A percentile compares a stretch with the other conserved stretches of the same genome.
These are phyloP conservation scores for Xylaria nigripes DNA, from an alignment of 495 filamentous ascomycete genomes.

Conservation along the genomic window DNA sequence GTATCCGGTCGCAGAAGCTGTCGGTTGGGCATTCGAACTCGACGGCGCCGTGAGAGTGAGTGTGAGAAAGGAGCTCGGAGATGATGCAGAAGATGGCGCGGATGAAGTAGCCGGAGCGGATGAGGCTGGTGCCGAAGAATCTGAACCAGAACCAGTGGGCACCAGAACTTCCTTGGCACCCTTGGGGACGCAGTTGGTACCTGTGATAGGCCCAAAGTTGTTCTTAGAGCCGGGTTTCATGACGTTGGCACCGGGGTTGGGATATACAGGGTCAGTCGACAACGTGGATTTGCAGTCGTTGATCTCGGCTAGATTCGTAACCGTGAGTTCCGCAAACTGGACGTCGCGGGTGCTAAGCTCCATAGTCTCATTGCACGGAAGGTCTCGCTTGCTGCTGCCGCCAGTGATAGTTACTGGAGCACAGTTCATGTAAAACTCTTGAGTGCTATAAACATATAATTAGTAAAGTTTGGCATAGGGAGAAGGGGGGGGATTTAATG, in stretches of 20 bases:
- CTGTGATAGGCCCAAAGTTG: conserved; percentile 12
- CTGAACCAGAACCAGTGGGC: conserved; percentile 12
- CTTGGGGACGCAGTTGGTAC: conserved; percentile 18
- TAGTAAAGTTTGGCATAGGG: not conserved
- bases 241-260: conserved; percentile 50
- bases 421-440: conserved; percentile 89
- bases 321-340: conserved; percentile 64
- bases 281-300: conserved; percentile 46
- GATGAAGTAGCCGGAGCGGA: not conserved
- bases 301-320: conserved; percentile 52
- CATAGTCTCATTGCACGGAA: conserved; percentile 8
- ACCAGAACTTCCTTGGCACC: conserved; percentile 16
- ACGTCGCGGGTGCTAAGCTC: conserved; percentile 28
- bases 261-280: conserved; percentile 40
- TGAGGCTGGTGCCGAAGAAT: conserved; percentile 7
- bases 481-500: conserved; percentile 24
- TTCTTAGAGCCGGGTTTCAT: conserved; percentile 25
- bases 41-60: not conserved
- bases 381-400: conserved; percentile 29
- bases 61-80: not conserved
- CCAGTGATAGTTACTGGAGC: conserved; percentile 56
- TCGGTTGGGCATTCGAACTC: not conserved
- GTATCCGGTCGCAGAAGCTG: not conserved
- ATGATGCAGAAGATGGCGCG: not conserved
- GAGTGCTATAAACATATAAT: not conserved